phyloP scores from a whole-genome alignment of 257 asterid species.

The Lycium barbarum region DNA sequence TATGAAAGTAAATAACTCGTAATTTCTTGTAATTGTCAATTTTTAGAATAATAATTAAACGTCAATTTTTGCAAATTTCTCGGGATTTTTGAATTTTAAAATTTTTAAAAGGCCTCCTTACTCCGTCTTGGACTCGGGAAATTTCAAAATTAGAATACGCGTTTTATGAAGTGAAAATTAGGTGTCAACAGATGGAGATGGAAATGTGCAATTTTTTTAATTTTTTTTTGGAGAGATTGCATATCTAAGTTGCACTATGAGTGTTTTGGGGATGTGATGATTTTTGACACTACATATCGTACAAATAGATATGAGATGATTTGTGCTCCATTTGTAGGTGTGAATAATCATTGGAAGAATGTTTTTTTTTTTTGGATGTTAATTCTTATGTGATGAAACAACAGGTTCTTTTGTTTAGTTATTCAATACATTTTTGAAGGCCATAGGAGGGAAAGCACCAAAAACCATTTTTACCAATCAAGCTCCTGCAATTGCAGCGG shows the following conservation, averaged over 20 bases:
- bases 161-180: too few relatives aligned
- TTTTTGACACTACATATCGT: constrained; percentile 17
- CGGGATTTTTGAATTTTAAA: too few relatives aligned
- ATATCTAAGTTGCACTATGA: constrained; percentile 25
- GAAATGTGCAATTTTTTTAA: neutral
- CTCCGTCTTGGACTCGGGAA: too few relatives aligned
- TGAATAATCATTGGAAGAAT: constrained; percentile 17
- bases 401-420: neutral
- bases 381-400: too few relatives aligned
- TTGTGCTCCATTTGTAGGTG: constrained; percentile 32
- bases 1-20: too few relatives aligned
- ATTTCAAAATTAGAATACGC: too few relatives aligned
- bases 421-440: neutral
- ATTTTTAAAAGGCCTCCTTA: too few relatives aligned
- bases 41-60: too few relatives aligned
- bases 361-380: too few relatives aligned
- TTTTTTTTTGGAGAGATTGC: neutral
- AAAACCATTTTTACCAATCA: constrained; percentile 22
- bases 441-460: constrained; percentile 23
- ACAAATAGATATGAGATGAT: constrained; percentile 27
- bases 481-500: constrained; percentile 3
- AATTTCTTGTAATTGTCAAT: too few relatives aligned
- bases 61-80: too few relatives aligned
- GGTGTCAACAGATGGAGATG: neutral
- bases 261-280: constrained; percentile 25